These are phyloP conservation scores for Cytospora chrysosperma DNA, from an alignment of 2,329 filamentous ascomycete species.

Conservation along the genomic window DNA sequence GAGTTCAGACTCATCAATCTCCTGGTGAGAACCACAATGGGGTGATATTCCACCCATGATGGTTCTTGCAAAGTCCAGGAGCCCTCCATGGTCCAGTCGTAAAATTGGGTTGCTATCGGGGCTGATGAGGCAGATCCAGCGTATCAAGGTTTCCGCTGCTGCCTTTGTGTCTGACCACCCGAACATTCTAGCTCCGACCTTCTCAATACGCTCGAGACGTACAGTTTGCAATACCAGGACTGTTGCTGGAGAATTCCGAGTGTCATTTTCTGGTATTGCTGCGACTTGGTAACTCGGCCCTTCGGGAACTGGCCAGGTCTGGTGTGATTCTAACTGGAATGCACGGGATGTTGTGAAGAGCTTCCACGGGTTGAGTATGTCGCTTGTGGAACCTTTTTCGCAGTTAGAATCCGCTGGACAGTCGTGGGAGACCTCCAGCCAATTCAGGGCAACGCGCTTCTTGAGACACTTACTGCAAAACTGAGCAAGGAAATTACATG, in stretches of 20 bases:
- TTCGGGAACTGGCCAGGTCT: no score
- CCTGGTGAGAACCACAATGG: not conserved
- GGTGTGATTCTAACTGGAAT: no score
- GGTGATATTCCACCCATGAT: not conserved
- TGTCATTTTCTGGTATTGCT: no score
- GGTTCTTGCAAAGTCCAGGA: not conserved
- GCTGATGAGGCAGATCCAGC: not conserved
- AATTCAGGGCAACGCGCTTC: not conserved
- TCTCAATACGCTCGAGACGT: not conserved
- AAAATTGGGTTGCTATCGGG: not conserved
- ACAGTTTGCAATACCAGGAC: not conserved
- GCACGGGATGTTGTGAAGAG: not conserved
- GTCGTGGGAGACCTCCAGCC: no score
- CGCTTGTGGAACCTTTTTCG: no score
- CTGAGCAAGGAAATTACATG: no score
- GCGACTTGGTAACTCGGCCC: no score
- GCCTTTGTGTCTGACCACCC: conserved; percentile 12
- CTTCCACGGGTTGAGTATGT: no score
- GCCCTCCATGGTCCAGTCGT: not conserved
- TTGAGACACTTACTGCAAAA: not conserved
- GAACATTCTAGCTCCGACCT: not conserved
- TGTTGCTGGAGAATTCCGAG: no score
- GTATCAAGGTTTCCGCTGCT: not conserved
- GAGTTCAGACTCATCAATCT: not conserved
- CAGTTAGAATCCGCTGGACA: no score